Percentiles rank a stretch among this genome's conserved stretches.
phyloP scores from a whole-genome alignment of 805 yeast species.

The Yamadazyma olivae region DNA sequence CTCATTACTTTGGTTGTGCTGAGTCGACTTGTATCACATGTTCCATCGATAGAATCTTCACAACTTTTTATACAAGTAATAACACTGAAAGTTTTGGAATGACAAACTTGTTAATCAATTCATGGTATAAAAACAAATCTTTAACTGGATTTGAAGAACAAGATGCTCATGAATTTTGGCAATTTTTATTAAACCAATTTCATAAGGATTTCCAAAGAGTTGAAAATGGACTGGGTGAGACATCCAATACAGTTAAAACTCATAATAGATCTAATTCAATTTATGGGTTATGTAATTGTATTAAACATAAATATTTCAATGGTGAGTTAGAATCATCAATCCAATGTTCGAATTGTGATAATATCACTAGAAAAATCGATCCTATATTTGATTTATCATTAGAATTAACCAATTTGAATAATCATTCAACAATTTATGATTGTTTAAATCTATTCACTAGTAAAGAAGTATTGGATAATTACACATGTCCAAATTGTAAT shows the following conservation, averaged over 20 bases:
- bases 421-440: slow-evolving; percentile 45
- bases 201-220: slow-evolving; percentile 44
- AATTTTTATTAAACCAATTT: slow-evolving; percentile 80
- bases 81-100: slow-evolving; percentile 74
- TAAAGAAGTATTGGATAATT: slow-evolving; percentile 72
- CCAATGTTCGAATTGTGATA: slow-evolving; percentile 65
- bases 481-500: slow-evolving; percentile 67
- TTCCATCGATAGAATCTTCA: slow-evolving; percentile 74
- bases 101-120: slow-evolving; percentile 73
- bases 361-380: slow-evolving; percentile 69
- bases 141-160: slow-evolving; percentile 96
- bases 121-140: slow-evolving; percentile 81
- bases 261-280: slow-evolving; percentile 2
- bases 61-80: slow-evolving; percentile 66
- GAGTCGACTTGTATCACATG: slow-evolving; percentile 70
- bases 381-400: slow-evolving; percentile 88
- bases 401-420: slow-evolving; percentile 48
- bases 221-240: background rate
- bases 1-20: slow-evolving; percentile 57
- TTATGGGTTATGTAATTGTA: slow-evolving; percentile 56
- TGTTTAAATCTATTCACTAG: slow-evolving; percentile 78
- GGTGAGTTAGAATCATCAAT: slow-evolving; percentile 83
- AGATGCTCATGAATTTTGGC: slow-evolving; percentile 98
- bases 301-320: slow-evolving; percentile 77
- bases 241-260: background rate